Evolutionary conservation across 1,139 yeast species (phyloP).

Genomic region (Blastobotrys serpentis): DNA sequence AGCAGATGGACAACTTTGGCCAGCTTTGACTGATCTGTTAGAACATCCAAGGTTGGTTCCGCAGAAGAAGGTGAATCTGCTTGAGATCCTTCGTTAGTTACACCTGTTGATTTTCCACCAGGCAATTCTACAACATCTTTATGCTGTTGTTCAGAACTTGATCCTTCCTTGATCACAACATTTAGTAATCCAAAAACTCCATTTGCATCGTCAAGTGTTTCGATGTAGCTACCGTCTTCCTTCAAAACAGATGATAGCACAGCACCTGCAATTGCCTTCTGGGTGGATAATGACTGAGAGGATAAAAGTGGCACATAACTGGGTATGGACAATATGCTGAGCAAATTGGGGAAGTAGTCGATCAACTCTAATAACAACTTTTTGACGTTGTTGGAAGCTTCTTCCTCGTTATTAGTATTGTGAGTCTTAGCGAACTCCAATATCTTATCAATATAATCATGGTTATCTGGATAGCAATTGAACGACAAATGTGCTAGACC

Average conservation of each 20-base stretch:
- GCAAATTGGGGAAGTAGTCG: constrained; percentile 38
- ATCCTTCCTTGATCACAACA: constrained; percentile 36
- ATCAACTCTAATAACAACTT: constrained; percentile 61
- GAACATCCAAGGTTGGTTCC: constrained; percentile 20
- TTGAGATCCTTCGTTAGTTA: constrained; percentile 1
- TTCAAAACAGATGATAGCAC: constrained; percentile 38
- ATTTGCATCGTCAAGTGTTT: constrained; percentile 36
- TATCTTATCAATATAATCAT: constrained; percentile 59
- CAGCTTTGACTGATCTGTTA: constrained; percentile 63
- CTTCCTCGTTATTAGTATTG: constrained; percentile 36
- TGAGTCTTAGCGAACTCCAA: constrained; percentile 59
- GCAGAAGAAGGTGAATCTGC: constrained; percentile 25
- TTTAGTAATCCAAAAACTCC: constrained; percentile 43
- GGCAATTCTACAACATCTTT: constrained; percentile 22
- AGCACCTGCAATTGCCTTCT: constrained; percentile 39
- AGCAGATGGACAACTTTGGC: constrained; percentile 70
- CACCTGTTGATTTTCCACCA: constrained; percentile 22
- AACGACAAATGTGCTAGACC: constrained; percentile 64
- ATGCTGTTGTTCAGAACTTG: constrained; percentile 19
- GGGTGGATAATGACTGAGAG: constrained; percentile 40
- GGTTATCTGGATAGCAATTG: constrained; percentile 63
- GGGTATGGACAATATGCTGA: constrained; percentile 40
- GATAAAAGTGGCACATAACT: constrained; percentile 39
- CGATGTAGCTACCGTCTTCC: constrained; percentile 28
- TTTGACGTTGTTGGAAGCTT: constrained; percentile 45